A percentile compares a stretch with the other conserved stretches of the same genome.
Evolutionary conservation across 768 basidiomycete species (phyloP).

Genomic region (Boletus vermiculosoides): DNA sequence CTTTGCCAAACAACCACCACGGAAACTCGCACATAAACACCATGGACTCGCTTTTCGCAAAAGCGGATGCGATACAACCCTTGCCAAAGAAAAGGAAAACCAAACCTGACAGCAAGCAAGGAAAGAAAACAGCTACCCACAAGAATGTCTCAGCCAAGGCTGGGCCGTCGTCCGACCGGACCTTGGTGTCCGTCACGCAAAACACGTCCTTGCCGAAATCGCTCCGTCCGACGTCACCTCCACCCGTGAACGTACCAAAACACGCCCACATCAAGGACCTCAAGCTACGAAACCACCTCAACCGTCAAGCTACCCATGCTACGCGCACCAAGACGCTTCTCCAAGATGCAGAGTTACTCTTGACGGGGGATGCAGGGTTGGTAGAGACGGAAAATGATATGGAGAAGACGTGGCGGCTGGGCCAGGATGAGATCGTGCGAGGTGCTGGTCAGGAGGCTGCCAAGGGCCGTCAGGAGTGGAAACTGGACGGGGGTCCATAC

Average conservation of each 20-base stretch:
- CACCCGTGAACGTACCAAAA: conserved; percentile 45
- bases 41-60: conserved; percentile 72
- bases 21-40: background rate
- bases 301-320: conserved; percentile 58
- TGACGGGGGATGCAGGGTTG: conserved; percentile 65
- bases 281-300: conserved; percentile 71
- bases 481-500: conserved; percentile 84
- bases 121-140: conserved; percentile 25
- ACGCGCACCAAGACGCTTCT: conserved; percentile 60
- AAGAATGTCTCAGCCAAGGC: conserved; percentile 17
- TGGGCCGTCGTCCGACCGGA: conserved; percentile 43
- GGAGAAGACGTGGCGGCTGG: conserved; percentile 87
- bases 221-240: conserved; percentile 49
- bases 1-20: conserved; percentile 12
- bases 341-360: conserved; percentile 71
- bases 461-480: conserved; percentile 72
- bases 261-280: conserved; percentile 68
- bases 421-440: conserved; percentile 72
- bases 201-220: conserved; percentile 69
- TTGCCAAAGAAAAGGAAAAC: conserved; percentile 45
- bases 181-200: conserved; percentile 53
- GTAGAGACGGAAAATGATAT: conserved; percentile 76
- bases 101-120: conserved; percentile 4
- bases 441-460: conserved; percentile 74
- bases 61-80: conserved; percentile 58